phyloP scores from a whole-genome alignment of 768 basidiomycete genomes.

The Amanita polypyramis region DNA sequence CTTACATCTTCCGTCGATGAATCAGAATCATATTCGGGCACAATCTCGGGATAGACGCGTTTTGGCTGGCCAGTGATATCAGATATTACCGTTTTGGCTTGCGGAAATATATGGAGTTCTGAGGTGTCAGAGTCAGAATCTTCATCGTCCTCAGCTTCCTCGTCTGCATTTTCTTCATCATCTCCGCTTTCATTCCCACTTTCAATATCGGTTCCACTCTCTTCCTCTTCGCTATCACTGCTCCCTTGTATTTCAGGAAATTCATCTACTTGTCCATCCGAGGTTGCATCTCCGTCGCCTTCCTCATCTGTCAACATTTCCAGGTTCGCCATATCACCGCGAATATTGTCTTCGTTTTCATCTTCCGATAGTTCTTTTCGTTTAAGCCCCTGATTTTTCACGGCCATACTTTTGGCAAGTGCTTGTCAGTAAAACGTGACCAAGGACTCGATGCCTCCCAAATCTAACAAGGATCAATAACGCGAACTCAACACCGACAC shows the following conservation, averaged over 20 bases:
- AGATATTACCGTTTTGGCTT: conserved; percentile 60
- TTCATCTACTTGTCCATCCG: conserved; percentile 54
- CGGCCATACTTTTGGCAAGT: conserved; percentile 18
- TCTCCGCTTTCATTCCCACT: conserved; percentile 23
- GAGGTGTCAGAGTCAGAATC: conserved; percentile 32
- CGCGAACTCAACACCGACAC: neutral
- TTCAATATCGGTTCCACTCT: conserved; percentile 20
- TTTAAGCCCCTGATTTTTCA: conserved; percentile 12
- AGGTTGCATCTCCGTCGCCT: conserved; percentile 37
- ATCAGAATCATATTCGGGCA: conserved; percentile 85
- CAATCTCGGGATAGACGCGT: conserved; percentile 79
- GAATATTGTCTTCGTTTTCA: conserved; percentile 19
- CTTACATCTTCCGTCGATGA: conserved; percentile 87
- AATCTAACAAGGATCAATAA: conserved; percentile 20
- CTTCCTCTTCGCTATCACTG: conserved; percentile 41
- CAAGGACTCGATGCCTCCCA: conserved; percentile 15
- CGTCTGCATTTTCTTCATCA: conserved; percentile 26
- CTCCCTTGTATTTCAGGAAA: conserved; percentile 60
- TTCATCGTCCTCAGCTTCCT: conserved; percentile 26
- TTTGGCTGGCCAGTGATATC: conserved; percentile 79
- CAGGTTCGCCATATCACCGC: conserved; percentile 20
- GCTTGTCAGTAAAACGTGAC: neutral
- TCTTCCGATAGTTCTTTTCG: neutral
- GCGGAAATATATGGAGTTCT: conserved; percentile 46
- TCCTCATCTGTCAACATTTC: conserved; percentile 71